Percentiles rank a stretch among this genome's conserved stretches.
Evolutionary conservation across 768 basidiomycete species (phyloP).

Genomic region (Leucosporidium yakuticum): DNA sequence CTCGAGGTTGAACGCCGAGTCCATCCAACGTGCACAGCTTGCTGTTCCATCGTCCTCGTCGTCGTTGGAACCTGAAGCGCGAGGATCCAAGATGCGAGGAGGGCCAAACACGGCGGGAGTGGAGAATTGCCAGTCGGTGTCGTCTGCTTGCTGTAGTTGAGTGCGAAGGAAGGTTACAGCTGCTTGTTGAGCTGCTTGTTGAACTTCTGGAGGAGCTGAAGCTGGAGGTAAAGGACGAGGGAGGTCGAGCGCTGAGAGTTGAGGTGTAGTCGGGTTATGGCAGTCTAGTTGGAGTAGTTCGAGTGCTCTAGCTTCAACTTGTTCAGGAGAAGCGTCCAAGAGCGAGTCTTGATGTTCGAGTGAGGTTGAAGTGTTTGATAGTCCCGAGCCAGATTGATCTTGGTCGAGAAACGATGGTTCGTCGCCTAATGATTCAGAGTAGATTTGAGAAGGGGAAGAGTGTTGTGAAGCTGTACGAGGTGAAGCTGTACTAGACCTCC

Average conservation of each 20-base stretch:
- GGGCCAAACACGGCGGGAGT: slow-evolving; percentile 10
- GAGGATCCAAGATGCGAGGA: neutral
- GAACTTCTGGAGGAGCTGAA: neutral
- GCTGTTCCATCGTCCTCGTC: neutral
- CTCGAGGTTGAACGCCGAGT: slow-evolving; percentile 13
- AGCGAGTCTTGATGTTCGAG: slow-evolving; percentile 6
- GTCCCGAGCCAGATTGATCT: neutral
- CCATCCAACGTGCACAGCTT: neutral
- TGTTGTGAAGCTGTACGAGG: too few species aligned
- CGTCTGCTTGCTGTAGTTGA: slow-evolving; percentile 2
- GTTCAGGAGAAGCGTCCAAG: neutral
- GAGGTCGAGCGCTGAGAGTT: neutral
- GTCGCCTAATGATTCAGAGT: neutral
- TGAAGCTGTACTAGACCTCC: too few species aligned
- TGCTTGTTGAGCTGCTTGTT: neutral
- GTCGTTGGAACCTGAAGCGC: neutral
- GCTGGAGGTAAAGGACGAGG: neutral
- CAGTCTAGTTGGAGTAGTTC: slow-evolving; percentile 3
- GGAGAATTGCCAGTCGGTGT: slow-evolving; percentile 6
- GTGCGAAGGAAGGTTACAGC: slow-evolving; percentile 3
- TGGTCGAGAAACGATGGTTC: neutral
- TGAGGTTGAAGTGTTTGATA: neutral
- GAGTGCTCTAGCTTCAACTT: slow-evolving; percentile 7
- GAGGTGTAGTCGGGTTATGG: neutral
- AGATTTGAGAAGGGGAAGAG: too few species aligned